Base-by-base conservation (phyloP, 2,329 filamentous ascomycete species). In the Paraphoma sp. region DNA sequence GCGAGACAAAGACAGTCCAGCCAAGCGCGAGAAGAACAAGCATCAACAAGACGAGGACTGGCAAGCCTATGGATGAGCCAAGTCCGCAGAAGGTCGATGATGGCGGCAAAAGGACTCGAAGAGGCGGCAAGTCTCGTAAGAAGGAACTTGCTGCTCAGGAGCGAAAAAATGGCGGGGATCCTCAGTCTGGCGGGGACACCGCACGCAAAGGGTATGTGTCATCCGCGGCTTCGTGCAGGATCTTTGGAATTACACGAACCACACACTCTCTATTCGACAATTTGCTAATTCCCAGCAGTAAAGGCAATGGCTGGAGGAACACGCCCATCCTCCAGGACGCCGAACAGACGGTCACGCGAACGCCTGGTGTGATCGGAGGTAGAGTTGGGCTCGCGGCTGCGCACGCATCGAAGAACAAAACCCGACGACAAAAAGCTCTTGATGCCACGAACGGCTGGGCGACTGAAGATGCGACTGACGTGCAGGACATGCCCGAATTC, bases 381-480 rank as follows among this genome's bases (percentile, higher is more conserved):
- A 69, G 66, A 52, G 71, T 78, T 23, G 75, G 75, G 16, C 54
- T 74, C 16, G 71, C 72, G 59, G 76, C 77, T 38, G 73, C 71
- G 12, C 69, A 70, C 52, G 68, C 71, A 10, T 77, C 74, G 42
- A 77, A 74, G 50, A 77, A 73, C 54, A 79, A 79, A 66, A 74
- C 71, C 30, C 80, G 80, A 53, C 80, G 81, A 29, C 81, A 82
- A 62, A 80, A 79, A 54, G 80, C 78, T 69, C 76, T 76, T 71
- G 83, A 86, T 54, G 81, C 84, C 51, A 78, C 92, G 43, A 96
- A 92, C 73, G 94, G 92, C 3, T 98, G 94, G 93, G 93, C 92
- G 4, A 97, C 94, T 0, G 95, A 97, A 72, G 94, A 98, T 70
- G 93, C 94, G 18, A 97, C 92, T 0, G 95, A 98, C 72, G 91